Percentiles rank a stretch among this genome's conserved stretches.
phyloP scores from a whole-genome alignment of 306 rosid species.

The Coriaria nepalensis region DNA sequence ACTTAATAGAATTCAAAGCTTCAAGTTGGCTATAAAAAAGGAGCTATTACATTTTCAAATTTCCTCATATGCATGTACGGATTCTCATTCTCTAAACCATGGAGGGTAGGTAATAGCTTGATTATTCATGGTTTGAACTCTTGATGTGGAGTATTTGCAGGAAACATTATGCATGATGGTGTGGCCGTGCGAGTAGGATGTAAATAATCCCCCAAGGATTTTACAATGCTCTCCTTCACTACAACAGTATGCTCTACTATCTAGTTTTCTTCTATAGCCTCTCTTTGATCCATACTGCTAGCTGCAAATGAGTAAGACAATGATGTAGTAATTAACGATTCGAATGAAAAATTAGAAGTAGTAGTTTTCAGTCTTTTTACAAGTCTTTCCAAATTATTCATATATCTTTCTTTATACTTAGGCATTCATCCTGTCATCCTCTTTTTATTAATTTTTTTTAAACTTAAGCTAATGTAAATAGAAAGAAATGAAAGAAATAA shows the following conservation, averaged over 20 bases:
- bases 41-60: not conserved
- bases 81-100: not conserved
- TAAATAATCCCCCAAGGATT: not conserved
- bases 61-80: conserved; percentile 3
- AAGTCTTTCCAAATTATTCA: not conserved
- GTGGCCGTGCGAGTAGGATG: not conserved
- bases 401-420: not conserved
- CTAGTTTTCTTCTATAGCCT: too few species aligned
- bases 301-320: not conserved
- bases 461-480: too few species aligned
- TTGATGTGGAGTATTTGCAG: not conserved
- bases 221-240: too few species aligned
- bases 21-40: not conserved
- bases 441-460: not conserved
- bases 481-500: not conserved
- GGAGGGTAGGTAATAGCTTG: not conserved
- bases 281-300: not conserved
- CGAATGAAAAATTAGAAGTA: not conserved
- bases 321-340: too few species aligned
- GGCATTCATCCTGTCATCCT: not conserved
- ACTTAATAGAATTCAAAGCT: not conserved
- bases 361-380: too few species aligned
- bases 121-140: not conserved
- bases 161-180: conserved; percentile 9
- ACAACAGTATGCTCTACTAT: too few species aligned